These are phyloP conservation scores for Hordeum pubiflorum DNA, from an alignment of 202 grass and related monocot genomes.

Conservation along the genomic window DNA sequence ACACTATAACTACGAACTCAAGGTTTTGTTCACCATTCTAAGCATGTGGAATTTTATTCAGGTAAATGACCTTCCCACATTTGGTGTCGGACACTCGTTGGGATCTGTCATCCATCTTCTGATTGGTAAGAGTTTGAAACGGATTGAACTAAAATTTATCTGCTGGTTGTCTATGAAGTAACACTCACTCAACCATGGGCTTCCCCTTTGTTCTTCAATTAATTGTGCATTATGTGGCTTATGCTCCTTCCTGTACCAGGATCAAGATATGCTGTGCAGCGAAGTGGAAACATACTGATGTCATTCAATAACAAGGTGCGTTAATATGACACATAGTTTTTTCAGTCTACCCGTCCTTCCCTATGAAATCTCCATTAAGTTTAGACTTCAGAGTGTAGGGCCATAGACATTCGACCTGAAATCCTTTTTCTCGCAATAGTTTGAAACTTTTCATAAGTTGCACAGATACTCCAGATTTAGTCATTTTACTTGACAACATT, in stretches of 20 bases:
- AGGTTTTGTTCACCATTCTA: slow-evolving; percentile 13
- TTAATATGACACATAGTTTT: background rate
- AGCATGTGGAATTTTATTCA: slow-evolving; percentile 22
- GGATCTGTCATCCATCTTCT: slow-evolving; percentile 87
- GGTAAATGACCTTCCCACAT: slow-evolving; percentile 83
- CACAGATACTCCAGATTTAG: background rate
- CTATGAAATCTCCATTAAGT: background rate
- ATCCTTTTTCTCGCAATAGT: background rate
- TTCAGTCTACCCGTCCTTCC: background rate
- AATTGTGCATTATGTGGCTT: slow-evolving; percentile 9
- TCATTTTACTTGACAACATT: background rate
- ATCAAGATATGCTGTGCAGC: slow-evolving; percentile 86
- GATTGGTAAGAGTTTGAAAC: slow-evolving; percentile 50
- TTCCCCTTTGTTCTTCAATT: background rate
- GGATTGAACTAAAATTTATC: background rate
- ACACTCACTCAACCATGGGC: background rate
- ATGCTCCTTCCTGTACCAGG: slow-evolving; percentile 35
- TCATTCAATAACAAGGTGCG: slow-evolving; percentile 94
- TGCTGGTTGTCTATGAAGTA: background rate
- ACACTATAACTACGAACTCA: background rate
- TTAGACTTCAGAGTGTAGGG: background rate
- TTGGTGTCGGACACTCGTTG: slow-evolving; percentile 90
- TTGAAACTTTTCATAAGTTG: background rate
- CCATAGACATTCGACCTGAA: background rate
- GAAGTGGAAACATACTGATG: slow-evolving; percentile 87